Conservation (phyloP, 768 basidiomycete species). For the Podaxis sp. region DNA sequence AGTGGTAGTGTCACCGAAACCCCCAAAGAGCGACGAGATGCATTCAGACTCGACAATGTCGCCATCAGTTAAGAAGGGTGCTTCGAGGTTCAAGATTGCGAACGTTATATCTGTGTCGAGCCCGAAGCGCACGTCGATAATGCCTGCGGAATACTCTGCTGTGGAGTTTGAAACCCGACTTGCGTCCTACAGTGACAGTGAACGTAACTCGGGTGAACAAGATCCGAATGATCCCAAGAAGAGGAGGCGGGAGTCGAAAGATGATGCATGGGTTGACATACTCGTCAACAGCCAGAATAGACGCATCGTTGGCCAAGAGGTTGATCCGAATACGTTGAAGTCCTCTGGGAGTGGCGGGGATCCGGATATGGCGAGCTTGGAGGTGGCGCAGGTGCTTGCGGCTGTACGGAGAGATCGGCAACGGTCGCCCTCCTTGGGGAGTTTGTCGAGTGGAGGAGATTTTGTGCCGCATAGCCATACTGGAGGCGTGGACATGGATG, state of each 20-base stretch:
- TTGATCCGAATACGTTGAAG: conserved; percentile 21
- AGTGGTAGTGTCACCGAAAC: conserved; percentile 16
- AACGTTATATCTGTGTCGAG: conserved; percentile 48
- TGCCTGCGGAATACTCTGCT: conserved; percentile 73
- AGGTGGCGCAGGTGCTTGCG: conserved; percentile 69
- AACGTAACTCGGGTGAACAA: conserved; percentile 27
- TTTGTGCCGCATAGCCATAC: conserved; percentile 22
- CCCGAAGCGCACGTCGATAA: conserved; percentile 45
- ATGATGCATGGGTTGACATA: conserved; percentile 89
- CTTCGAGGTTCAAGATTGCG: conserved; percentile 56
- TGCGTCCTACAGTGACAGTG: conserved; percentile 56
- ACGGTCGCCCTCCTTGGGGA: conserved; percentile 20
- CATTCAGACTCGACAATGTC: conserved; percentile 29
- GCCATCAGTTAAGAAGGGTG: conserved; percentile 29
- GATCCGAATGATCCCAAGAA: conserved; percentile 37
- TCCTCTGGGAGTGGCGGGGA: conserved; percentile 36
- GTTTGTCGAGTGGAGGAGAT: conserved; percentile 28
- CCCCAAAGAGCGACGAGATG: conserved; percentile 30
- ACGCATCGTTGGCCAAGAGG: conserved; percentile 55
- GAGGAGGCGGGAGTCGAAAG: conserved; percentile 44
- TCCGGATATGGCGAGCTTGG: conserved; percentile 69
- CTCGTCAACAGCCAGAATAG: conserved; percentile 57
- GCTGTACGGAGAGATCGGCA: conserved; percentile 33
- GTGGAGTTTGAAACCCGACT: conserved; percentile 83
- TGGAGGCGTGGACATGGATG: conserved; percentile 31